A percentile compares a stretch with the other conserved stretches of the same genome.
Conservation (phyloP, 495 filamentous ascomycete species). For the Penicillium canariense region DNA sequence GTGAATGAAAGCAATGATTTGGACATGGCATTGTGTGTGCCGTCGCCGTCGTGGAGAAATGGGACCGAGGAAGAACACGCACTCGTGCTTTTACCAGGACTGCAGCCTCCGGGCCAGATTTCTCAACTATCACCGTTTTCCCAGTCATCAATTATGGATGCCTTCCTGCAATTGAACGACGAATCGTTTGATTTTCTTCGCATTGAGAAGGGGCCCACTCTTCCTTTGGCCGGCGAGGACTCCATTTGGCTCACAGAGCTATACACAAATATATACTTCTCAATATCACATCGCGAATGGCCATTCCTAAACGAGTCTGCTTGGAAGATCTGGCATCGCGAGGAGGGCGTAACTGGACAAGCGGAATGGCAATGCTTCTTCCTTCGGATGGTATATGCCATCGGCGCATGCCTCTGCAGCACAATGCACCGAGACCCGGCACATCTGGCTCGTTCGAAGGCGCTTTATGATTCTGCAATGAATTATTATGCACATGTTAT, state of each 20-base stretch:
- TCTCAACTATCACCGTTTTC: conserved; percentile 5
- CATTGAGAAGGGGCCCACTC: conserved; percentile 11
- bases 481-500: conserved; percentile 31
- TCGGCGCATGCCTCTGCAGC: conserved; percentile 30
- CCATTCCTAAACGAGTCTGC: conserved; percentile 28
- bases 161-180: conserved; percentile 8
- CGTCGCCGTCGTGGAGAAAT: conserved; percentile 2
- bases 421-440: conserved; percentile 24
- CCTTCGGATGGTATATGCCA: conserved; percentile 33
- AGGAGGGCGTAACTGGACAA: conserved; percentile 14
- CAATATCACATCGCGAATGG: conserved; percentile 34
- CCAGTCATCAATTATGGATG: conserved; percentile 6
- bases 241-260: conserved; percentile 26
- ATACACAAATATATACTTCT: conserved; percentile 34
- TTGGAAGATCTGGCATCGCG: conserved; percentile 29
- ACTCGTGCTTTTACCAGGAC: conserved; percentile 4
- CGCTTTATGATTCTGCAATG: conserved; percentile 30
- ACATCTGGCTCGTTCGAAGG: conserved; percentile 25
- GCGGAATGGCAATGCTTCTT: conserved; percentile 33
- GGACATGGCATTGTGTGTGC: background rate
- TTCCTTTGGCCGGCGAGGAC: conserved; percentile 14
- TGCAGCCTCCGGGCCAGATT: background rate
- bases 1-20: background rate
- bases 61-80: conserved; percentile 5
- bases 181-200: conserved; percentile 18